Evolutionary conservation across 164 flowering plant genomes (phyloP), one percentile per base, ranked within the genome.

Genomic region (Vitis vinifera): DNA sequence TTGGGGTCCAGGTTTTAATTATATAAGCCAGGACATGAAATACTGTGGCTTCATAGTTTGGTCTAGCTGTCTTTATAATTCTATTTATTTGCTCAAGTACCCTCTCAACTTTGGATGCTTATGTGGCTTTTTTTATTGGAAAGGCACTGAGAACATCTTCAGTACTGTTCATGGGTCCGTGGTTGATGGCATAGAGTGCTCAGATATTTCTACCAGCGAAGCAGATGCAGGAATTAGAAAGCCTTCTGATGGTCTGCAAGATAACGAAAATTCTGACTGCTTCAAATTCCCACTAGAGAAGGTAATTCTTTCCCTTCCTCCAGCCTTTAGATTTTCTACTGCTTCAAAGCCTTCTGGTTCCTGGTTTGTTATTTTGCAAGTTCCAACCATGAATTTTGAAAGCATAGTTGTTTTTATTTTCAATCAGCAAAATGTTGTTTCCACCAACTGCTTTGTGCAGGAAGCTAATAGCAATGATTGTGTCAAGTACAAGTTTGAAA

Each of bases 261-360:
- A 70, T 67, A 59, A 55, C 30, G 77, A 70, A 59, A 61, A 51
- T 62, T 72, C 76, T 59, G 57, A 65, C 17, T 16, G 51, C 63
- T 55, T 47, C 51, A 63, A 67, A 14, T 69, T 72, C 13, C 71
- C 63, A 3, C 63, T 48, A 44, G 77, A 80, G 61, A 74, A 65
- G 76, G 82, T 83, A 67, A 51, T 59, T 27, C 6, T 51, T 67
- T 29, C 51, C 66, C n/a, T 59, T 60, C 44, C 44, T 37, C 44
- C 5, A 37, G 44, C 44, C 44, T 37, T 37, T 37, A 37, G 4
- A 37, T 37, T 37, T 23, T 37, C 44, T 37, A 37, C 6, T 3
- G 4, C 2, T 37, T 1, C 4, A 2, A 6, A 1, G 44, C 2
- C 6, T 2, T 37, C 44, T 6, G 7, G 44, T 37, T 37, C 44